Base-by-base conservation (phyloP, 2,329 filamentous ascomycete species). In the Claviceps africana region DNA sequence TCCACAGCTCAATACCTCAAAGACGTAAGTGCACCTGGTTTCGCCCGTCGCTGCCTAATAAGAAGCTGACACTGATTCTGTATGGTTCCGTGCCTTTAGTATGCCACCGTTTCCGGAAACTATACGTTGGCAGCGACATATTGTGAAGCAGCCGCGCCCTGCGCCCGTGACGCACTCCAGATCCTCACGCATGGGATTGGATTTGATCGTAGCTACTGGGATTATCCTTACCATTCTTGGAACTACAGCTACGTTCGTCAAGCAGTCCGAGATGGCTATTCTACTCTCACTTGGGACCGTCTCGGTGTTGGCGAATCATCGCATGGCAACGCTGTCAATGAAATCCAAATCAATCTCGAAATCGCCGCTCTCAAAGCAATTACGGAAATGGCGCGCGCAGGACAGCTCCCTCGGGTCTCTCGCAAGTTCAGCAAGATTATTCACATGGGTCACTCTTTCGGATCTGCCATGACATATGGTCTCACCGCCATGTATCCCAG, bases 391-490 rank as follows among this genome's bases (percentile, higher is more conserved):
- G 67, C 80, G 1, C 74, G 75, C 31, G 58, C 62, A 1, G 73
- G 75, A 47, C 58, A 60, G 0, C 65, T 83, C 25, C 61, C 67
- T 0, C 64, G 67, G 21, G 62, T 76, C n/a, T 61, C 61, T 30
- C 57, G 62, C 47, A 56, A 56, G 21, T 71, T 66, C 57, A 53
- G 60, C 45, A 72, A 75, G 59, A 66, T 79, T 25, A 67, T 81
- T 9, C 81, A 85, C 61, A 70, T 82, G 17, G 82, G 81, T 13
- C 81, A 85, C 67, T 81, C 76, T 0, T 85, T 81, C 57, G 82
- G 82, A 33, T 80, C 79, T 0, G 65, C 73, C 6, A 76, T 79
- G 57, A 76, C 73, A 2, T 82, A 79, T 63, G 71, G 66, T 47
- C 68, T 85, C 21, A 73, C 76, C 8, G 70, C 71, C 47, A 61